Conservation (phyloP, 1,284 basidiomycete species). For the Peniophora sp. region DNA sequence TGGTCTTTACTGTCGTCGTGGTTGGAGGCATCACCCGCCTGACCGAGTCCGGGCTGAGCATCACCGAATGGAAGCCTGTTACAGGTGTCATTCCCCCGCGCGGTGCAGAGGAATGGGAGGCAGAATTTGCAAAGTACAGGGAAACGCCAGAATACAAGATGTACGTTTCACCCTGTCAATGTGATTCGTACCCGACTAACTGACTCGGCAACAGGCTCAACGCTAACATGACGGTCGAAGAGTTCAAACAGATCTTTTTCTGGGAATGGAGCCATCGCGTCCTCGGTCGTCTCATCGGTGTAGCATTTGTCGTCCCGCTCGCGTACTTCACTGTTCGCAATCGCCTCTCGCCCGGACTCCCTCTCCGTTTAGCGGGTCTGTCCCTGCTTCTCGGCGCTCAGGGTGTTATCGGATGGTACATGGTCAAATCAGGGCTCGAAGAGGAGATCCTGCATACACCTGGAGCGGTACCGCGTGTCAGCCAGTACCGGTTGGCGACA, state of each 20-base stretch:
- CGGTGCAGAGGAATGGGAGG: constrained; percentile 72
- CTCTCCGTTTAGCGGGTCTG: constrained; percentile 61
- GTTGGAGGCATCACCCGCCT: constrained; percentile 95
- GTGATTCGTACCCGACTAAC: neutral
- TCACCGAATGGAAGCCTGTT: constrained; percentile 96
- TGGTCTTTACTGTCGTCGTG: constrained; percentile 90
- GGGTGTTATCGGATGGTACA: constrained; percentile 96
- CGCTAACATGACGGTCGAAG: constrained; percentile 75
- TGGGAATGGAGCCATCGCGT: constrained; percentile 99
- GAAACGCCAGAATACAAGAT: constrained; percentile 92
- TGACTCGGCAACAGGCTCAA: constrained; percentile 57
- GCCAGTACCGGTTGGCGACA: constrained; percentile 93
- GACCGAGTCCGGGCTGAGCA: constrained; percentile 95
- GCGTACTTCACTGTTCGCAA: constrained; percentile 71
- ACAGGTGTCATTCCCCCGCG: constrained; percentile 86
- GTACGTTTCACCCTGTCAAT: constrained; percentile 42
- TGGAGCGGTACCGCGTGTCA: constrained; percentile 87
- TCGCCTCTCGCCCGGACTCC: constrained; percentile 57
- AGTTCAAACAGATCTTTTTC: constrained; percentile 96
- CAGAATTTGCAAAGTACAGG: constrained; percentile 94
- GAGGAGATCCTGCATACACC: constrained; percentile 75
- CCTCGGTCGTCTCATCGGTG: constrained; percentile 85
- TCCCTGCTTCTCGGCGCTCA: constrained; percentile 82
- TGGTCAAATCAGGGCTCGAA: constrained; percentile 96
- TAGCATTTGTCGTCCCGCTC: constrained; percentile 74